Base-by-base conservation (phyloP, 768 basidiomycete species). In the Cystofilobasidium capitatum region DNA sequence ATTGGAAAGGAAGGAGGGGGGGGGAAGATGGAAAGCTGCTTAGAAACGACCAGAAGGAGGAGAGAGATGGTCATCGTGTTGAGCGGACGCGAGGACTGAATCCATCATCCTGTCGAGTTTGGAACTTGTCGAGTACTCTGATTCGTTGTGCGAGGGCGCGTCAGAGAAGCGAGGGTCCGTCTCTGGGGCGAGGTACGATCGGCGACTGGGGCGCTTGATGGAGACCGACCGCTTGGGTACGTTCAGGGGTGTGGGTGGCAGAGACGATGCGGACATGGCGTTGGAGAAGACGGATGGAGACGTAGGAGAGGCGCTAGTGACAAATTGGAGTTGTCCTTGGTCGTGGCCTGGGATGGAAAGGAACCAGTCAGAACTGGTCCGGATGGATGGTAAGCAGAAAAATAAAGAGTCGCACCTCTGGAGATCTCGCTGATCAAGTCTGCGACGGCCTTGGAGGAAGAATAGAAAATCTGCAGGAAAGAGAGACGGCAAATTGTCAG, bases 391-490 rank as follows among this genome's bases (percentile, higher is more conserved):
- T n/a, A n/a, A n/a, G n/a, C n/a, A n/a, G n/a, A n/a, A n/a, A n/a
- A n/a, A n/a, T n/a, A n/a, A n/a, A n/a, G n/a, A n/a, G n/a, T n/a
- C n/a, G n/a, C n/a, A n/a, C n/a, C n/a, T n/a, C n/a, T n/a, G 2
- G 58, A 60, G 36, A 66, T 66, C 47, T 66, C 65, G 58, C 39
- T 33, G 47, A 66, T 66, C n/a, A 66, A 58, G 47, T 66, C 65
- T 29, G 65, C 65, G 26, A 66, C 65, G 20, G 58, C 57, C 33
- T 66, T 66, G 0, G 58, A 60, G 26, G 65, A 49, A 26, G 57
- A 59, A 58, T 66, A 66, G 37, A 66, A 66, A 35, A 66, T 39
- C 65, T 66, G 42, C 1, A 35, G 16, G 3, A 20, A 26, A 31
- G 0, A 20, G 22, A 40, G 12, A 54, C 2, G 31, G 7, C 22